These are phyloP conservation scores for Paraconiothyrium brasiliense DNA, from an alignment of 2,329 filamentous ascomycete genomes.

Conservation along the genomic window DNA sequence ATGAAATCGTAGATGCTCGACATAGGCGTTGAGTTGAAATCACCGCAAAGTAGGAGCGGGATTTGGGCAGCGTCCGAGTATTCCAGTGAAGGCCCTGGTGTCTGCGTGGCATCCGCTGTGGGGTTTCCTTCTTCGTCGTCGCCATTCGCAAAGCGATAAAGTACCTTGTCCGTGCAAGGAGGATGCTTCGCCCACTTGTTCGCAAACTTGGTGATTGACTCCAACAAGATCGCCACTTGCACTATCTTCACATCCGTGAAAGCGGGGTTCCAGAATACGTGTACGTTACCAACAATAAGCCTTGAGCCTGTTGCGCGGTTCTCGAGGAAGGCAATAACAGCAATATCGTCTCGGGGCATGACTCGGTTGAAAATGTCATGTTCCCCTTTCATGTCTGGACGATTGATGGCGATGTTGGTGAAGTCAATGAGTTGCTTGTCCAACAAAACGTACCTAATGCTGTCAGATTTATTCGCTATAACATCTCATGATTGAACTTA, in stretches of 20 bases:
- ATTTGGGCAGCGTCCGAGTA: constrained; percentile 89
- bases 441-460: constrained; percentile 74
- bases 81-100: constrained; percentile 82
- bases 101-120: constrained; percentile 63
- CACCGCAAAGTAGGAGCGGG: constrained; percentile 88
- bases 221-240: constrained; percentile 94
- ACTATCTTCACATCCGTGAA: constrained; percentile 95
- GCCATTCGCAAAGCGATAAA: constrained; percentile 59
- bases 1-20: constrained; percentile 94
- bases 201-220: constrained; percentile 84
- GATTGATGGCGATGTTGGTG: constrained; percentile 87
- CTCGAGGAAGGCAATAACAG: constrained; percentile 89
- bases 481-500: constrained; percentile 34
- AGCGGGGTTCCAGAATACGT: constrained; percentile 93
- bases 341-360: constrained; percentile 98
- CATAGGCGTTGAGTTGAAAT: constrained; percentile 90
- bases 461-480: constrained; percentile 21
- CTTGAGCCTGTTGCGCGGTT: constrained; percentile 90
- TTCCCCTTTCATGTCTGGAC: constrained; percentile 96
- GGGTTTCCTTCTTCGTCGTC: constrained; percentile 60
- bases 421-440: constrained; percentile 97
- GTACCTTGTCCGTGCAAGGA: constrained; percentile 79
- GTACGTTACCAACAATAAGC: constrained; percentile 91
- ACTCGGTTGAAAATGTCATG: constrained; percentile 98
- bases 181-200: constrained; percentile 85